These are phyloP conservation scores for Backusella macrospora DNA, from an alignment of 192 early-diverging fungal genomes.

Conservation along the genomic window DNA sequence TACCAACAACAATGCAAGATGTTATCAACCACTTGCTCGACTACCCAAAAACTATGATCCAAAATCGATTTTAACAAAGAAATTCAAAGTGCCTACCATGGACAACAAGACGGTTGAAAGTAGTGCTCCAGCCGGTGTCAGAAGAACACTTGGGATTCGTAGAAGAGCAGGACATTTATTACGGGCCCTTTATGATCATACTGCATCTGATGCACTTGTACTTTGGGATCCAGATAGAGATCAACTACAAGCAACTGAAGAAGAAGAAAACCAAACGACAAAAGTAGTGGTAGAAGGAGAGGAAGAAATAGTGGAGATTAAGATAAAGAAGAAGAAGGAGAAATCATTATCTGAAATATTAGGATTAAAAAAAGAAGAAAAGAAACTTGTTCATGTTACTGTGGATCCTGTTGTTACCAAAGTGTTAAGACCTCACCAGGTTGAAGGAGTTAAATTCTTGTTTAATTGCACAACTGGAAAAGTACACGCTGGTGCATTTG, in stretches of 20 bases:
- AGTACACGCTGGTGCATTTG: conserved; percentile 72
- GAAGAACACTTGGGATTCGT: conserved; percentile 61
- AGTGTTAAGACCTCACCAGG: conserved; percentile 92
- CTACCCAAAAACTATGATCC: neutral
- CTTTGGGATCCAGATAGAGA: conserved; percentile 72
- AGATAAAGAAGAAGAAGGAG: conserved; percentile 41
- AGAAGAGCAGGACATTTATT: conserved; percentile 48
- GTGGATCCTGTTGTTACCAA: conserved; percentile 87
- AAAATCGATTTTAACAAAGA: neutral
- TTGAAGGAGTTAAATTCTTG: conserved; percentile 95
- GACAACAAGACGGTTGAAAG: neutral
- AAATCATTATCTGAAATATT: conserved; percentile 60
- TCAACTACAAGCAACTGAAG: neutral
- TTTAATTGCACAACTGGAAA: conserved; percentile 93
- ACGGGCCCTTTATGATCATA: conserved; percentile 81
- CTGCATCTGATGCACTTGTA: conserved; percentile 81
- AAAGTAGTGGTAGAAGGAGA: conserved; percentile 55
- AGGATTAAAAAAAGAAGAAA: conserved; percentile 47
- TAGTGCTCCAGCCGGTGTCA: neutral
- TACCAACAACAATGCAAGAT: neutral
- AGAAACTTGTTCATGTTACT: conserved; percentile 68
- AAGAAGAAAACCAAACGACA: conserved; percentile 44
- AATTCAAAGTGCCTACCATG: conserved; percentile 20
- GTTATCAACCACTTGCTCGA: neutral
- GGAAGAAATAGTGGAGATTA: conserved; percentile 41